Evolutionary conservation across 208 protist species (phyloP), one percentile per base, ranked within the genome.

Genomic region (Trichomonas tenax): DNA sequence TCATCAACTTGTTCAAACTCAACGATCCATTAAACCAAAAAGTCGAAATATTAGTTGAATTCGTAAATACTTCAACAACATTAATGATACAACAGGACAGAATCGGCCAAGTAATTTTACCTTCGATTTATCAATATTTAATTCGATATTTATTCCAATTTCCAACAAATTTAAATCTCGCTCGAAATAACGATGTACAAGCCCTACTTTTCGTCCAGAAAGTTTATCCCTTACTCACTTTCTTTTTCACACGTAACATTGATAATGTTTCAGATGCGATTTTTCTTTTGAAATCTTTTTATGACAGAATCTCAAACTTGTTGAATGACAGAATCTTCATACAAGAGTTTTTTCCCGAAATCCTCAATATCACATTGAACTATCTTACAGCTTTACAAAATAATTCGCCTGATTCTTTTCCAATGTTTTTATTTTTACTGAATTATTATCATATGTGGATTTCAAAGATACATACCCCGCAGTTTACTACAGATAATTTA

Each of bases 61-160:
- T 38, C 45, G n/a, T 93, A 34, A 38, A 38, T 34, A 26, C 40
- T 9, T 48, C 41, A 49, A 34, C 26, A 41, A 9, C 11, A 15
- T 17, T 41, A 23, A 49, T 48, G 6, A 23, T 23, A 9, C 11
- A 40, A 93, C 2, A 6, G 34, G 86, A 93, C 2, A 93, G 44
- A 51, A 8, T n/a, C 9, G 9, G 45, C 11, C 41, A n/a, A 10
- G 2, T 51, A 38, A 0, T 93, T 36, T 14, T 38, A 15, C 44
- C 86, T 38, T 4, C 45, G 8, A 26, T 93, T 38, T 93, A 40
- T 51, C 23, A 40, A 15, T 93, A 93, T 41, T 51, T 93, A 51
- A 93, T 93, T 38, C 40, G 26, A 48, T 93, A 58, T 93, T 48
- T 93, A 44, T 58, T 58, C 51, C 86, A 93, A 93, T 38, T 93